Percentiles rank a stretch among this genome's conserved stretches.
Conservation (phyloP, 1,284 basidiomycete genomes). For the Tranzscheliella williamsii region DNA sequence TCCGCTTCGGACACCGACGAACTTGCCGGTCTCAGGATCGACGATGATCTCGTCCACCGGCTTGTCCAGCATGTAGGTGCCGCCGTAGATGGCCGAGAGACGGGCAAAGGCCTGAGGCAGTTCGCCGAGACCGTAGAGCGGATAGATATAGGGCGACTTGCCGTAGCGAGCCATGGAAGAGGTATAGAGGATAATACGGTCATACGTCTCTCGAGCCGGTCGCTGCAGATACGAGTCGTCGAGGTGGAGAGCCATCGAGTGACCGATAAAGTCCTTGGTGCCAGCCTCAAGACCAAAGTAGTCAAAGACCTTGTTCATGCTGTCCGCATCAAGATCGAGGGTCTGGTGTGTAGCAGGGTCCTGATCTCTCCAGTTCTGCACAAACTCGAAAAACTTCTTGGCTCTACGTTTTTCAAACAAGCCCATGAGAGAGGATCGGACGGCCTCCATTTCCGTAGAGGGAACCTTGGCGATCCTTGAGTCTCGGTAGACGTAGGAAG, state of each 20-base stretch:
- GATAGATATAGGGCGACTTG: conserved; percentile 99
- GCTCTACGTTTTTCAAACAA: conserved; percentile 97
- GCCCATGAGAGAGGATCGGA: conserved; percentile 92
- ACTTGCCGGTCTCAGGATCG: conserved; percentile 77
- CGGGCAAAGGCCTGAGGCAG: conserved; percentile 98
- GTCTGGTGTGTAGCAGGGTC: conserved; percentile 92
- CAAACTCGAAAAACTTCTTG: conserved; percentile 97
- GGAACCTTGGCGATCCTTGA: conserved; percentile 97
- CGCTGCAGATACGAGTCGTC: conserved; percentile 95
- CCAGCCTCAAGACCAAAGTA: conserved; percentile 97
- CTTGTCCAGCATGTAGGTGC: conserved; percentile 99
- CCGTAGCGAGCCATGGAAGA: conserved; percentile 99
- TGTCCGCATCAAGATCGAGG: conserved; percentile 53
- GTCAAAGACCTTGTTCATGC: conserved; percentile 71
- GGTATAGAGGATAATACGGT: conserved; percentile 96
- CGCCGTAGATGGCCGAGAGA: conserved; percentile 92
- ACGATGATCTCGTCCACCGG: conserved; percentile 87
- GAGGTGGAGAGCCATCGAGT: conserved; percentile 97
- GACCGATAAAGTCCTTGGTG: conserved; percentile 98
- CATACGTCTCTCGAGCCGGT: conserved; percentile 84
- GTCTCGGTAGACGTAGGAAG: conserved; percentile 96
- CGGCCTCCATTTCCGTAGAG: conserved; percentile 95
- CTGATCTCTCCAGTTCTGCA: conserved; percentile 92
- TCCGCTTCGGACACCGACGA: conserved; percentile 86
- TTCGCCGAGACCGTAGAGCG: conserved; percentile 96